Conservation (phyloP, 2,329 filamentous ascomycete species). For the Aspergillus ochraceoroseus region DNA sequence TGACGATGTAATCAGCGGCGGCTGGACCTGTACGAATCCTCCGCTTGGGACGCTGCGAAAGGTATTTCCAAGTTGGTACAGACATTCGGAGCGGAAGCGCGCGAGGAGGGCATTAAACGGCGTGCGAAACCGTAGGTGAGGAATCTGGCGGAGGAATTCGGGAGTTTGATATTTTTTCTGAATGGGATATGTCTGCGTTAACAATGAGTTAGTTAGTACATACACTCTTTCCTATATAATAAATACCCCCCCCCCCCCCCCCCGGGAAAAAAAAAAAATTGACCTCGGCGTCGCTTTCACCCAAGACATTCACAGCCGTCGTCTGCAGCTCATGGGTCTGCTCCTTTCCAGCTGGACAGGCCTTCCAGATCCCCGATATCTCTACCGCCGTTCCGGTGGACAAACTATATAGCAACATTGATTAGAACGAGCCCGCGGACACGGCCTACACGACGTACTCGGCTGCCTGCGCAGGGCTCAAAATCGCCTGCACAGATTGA, state of each 20-base stretch:
- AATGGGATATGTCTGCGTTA: conserved; percentile 71
- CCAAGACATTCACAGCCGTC: conserved; percentile 63
- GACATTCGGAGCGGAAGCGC: conserved; percentile 74
- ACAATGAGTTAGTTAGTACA: neutral
- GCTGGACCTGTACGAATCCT: conserved; percentile 65
- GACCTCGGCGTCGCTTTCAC: conserved; percentile 74
- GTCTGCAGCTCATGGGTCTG: conserved; percentile 80
- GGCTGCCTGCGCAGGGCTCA: conserved; percentile 65
- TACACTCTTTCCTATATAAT: too few relatives aligned
- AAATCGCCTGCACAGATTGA: conserved; percentile 71
- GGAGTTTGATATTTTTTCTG: conserved; percentile 94
- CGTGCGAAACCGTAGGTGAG: conserved; percentile 78
- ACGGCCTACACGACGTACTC: conserved; percentile 53
- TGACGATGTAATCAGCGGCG: conserved; percentile 90
- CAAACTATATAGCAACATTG: conserved; percentile 53
- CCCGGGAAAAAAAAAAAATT: too few relatives aligned
- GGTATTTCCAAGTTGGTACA: conserved; percentile 67
- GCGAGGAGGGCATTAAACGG: conserved; percentile 75
- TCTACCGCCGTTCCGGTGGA: conserved; percentile 75
- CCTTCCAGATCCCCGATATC: conserved; percentile 70
- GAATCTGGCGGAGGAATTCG: conserved; percentile 81
- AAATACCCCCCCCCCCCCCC: too few relatives aligned
- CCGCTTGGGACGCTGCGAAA: conserved; percentile 62
- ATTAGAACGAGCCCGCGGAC: conserved; percentile 1
- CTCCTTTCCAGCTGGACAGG: conserved; percentile 59